Conservation (phyloP, 805 yeast species). For the Zygoascus bituminiphila region DNA sequence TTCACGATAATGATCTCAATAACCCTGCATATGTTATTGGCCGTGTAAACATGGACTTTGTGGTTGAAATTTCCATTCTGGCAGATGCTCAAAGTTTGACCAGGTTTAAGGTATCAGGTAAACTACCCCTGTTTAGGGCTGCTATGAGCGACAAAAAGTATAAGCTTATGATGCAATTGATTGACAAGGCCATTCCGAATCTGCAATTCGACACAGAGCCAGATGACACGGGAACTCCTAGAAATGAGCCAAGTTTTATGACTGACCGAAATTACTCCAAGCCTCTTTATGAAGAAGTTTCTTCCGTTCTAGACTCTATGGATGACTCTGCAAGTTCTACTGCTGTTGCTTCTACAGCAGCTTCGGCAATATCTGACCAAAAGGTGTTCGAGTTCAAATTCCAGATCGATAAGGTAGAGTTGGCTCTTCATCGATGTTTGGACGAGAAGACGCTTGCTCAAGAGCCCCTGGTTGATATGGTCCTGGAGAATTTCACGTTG, state of each 20-base stretch:
- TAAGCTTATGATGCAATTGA: constrained; percentile 70
- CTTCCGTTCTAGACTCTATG: constrained; percentile 2
- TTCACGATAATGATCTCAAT: constrained; percentile 36
- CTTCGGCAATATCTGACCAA: constrained; percentile 32
- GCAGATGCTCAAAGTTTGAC: constrained; percentile 74
- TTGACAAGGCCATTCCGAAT: constrained; percentile 63
- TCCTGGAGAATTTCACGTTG: constrained; percentile 57
- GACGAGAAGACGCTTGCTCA: constrained; percentile 52
- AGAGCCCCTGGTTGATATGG: constrained; percentile 61
- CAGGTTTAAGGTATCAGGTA: constrained; percentile 63
- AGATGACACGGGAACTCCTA: constrained; percentile 17
- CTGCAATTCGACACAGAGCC: constrained; percentile 26
- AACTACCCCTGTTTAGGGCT: constrained; percentile 62
- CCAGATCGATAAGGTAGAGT: constrained; percentile 51
- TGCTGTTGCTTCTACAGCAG: neutral
- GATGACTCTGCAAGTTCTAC: neutral
- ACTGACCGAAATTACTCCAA: neutral
- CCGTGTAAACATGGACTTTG: constrained; percentile 61
- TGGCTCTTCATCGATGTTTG: constrained; percentile 61
- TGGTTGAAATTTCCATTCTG: constrained; percentile 74
- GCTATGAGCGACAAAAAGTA: constrained; percentile 84
- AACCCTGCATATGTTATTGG: constrained; percentile 62
- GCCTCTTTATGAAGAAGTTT: constrained; percentile 5
- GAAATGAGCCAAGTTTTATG: constrained; percentile 9
- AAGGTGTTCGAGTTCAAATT: constrained; percentile 65